Conservation (phyloP, 2,329 filamentous ascomycete genomes). For the Parastagonospora avenae region DNA sequence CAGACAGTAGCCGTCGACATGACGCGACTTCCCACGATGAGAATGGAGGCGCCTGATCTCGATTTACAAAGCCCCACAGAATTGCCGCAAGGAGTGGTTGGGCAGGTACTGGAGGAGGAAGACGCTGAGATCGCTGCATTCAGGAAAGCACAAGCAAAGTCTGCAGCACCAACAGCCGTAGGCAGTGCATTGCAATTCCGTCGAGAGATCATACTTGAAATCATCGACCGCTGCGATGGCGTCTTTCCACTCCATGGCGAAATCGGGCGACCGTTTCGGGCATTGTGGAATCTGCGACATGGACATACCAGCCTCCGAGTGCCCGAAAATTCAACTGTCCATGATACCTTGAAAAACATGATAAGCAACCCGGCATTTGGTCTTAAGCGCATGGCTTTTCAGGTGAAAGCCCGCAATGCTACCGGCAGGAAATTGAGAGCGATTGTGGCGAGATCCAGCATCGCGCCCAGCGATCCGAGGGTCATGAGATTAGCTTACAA, state of each 20-base stretch:
- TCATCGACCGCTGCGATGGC: slow-evolving; percentile 60
- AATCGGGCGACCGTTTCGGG: slow-evolving; percentile 60
- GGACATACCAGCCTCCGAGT: slow-evolving; percentile 42
- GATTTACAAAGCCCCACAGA: slow-evolving; percentile 4
- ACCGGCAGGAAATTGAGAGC: slow-evolving; percentile 52
- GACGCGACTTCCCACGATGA: not conserved
- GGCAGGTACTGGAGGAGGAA: slow-evolving; percentile 9
- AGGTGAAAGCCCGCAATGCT: slow-evolving; percentile 21
- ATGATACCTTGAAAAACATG: slow-evolving; percentile 56
- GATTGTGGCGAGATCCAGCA: slow-evolving; percentile 55
- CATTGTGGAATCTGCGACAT: slow-evolving; percentile 57
- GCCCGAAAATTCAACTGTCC: slow-evolving; percentile 60
- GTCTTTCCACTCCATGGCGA: slow-evolving; percentile 61
- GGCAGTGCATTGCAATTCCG: slow-evolving; percentile 25
- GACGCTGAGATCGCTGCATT: slow-evolving; percentile 5
- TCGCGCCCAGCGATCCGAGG: slow-evolving; percentile 51
- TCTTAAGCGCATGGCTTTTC: slow-evolving; percentile 54
- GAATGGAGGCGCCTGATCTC: not conserved
- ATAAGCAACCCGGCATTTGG: slow-evolving; percentile 52
- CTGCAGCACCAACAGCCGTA: slow-evolving; percentile 4
- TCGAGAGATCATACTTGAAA: slow-evolving; percentile 58
- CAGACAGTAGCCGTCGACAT: not conserved
- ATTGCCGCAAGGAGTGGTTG: slow-evolving; percentile 10
- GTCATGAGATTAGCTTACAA: slow-evolving; percentile 56
- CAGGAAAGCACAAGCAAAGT: slow-evolving; percentile 12